Percentiles rank a stretch among this genome's conserved stretches.
Conservation (phyloP, 345 rosid genomes). For the Acer negundo region DNA sequence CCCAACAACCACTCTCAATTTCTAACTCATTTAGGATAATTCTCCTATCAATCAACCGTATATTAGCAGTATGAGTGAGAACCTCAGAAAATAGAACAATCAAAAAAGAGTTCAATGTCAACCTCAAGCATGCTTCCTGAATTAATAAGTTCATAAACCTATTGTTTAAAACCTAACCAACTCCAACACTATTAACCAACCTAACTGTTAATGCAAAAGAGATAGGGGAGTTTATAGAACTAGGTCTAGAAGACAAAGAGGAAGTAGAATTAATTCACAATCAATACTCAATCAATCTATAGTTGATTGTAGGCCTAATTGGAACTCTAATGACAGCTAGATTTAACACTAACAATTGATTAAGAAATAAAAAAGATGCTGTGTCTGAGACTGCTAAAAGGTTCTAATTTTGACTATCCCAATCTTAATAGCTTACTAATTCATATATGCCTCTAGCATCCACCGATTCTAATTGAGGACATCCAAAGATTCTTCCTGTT, state of each 20-base stretch:
- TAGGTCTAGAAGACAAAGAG: too few relatives aligned
- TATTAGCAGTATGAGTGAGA: background rate
- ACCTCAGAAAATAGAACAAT: background rate
- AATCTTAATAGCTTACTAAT: background rate
- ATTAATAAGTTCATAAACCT: background rate
- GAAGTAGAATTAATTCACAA: too few relatives aligned
- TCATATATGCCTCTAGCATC: background rate
- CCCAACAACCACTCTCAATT: background rate
- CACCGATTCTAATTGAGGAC: background rate
- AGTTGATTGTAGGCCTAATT: too few relatives aligned
- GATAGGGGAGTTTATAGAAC: too few relatives aligned
- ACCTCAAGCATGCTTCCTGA: background rate
- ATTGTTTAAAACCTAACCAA: background rate
- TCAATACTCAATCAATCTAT: too few relatives aligned
- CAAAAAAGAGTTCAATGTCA: background rate
- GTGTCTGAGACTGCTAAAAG: background rate
- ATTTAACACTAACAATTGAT: too few relatives aligned
- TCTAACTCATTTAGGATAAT: background rate
- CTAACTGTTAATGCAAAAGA: too few relatives aligned
- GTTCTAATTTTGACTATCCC: background rate
- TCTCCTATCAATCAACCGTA: background rate
- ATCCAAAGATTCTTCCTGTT: background rate
- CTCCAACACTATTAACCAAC: background rate
- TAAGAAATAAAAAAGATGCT: background rate
- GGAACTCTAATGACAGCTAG: too few relatives aligned